Evolutionary conservation across 2,329 filamentous ascomycete species (phyloP), one percentile per base, ranked within the genome.

Genomic region (Basipetospora chlamydospora): DNA sequence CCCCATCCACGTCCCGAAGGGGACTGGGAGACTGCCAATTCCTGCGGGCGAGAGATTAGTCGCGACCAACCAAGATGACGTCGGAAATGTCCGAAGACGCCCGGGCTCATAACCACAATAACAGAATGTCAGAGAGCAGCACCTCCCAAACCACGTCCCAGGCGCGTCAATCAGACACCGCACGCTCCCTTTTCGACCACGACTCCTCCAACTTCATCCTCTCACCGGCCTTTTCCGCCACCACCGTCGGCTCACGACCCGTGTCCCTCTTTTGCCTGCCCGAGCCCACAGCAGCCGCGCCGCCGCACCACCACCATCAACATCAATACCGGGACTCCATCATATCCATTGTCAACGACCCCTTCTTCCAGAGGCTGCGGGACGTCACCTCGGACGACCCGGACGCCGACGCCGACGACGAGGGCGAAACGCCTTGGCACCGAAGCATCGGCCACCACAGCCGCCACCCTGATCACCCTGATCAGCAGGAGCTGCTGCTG

Each of bases 321-420:
- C n/a, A n/a, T n/a, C n/a, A n/a, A n/a, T 35, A 25, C 46, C 59
- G 65, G 41, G 63, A 66, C 45, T 73, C 67, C 13, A 54, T 70
- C 43, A 51, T 59, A 35, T 70, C 66, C 41, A 66, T 72, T 42
- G 55, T 67, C 48, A 64, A 73, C 59, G 67, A 71, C 44, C 65
- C 65, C 21, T 70, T 71, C 50, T 67, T 69, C 53, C 60, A 62
- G 46, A 60, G 58, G 13, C 38, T 43, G n/a, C 38, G 41, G 23
- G 32, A 40, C 15, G 40, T 37, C 12, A 34, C 31, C n/a, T 15
- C 38, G 22, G 20, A 63, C 49, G 49, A 53, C 26, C 50, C 54
- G 25, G 47, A 50, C 37, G 45, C 45, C 22, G 43, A 49, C 38
- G 41, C 46, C 37, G 46, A 51, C 42, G 43, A 47, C 16, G 43